phyloP scores from a whole-genome alignment of 1,139 yeast genomes.

The Wickerhamiella pararugosa region DNA sequence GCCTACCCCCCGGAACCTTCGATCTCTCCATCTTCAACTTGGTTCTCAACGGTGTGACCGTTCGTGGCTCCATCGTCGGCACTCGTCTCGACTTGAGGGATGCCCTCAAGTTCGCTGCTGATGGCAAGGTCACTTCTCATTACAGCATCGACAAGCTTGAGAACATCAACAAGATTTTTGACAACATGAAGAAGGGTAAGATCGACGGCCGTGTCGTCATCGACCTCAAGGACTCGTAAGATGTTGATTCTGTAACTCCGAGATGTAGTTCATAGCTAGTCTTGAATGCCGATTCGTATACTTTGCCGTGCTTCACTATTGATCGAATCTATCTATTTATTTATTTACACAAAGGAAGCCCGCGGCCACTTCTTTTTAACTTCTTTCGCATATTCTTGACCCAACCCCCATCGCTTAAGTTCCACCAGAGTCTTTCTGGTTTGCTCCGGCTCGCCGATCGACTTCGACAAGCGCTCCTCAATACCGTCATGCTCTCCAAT shows the following conservation, averaged over 20 bases:
- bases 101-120: constrained; percentile 55
- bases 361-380: constrained; percentile 10
- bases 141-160: constrained; percentile 36
- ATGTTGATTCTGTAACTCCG: too few relatives aligned
- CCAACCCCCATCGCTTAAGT: constrained; percentile 10
- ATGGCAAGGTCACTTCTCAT: constrained; percentile 55
- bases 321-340: too few relatives aligned
- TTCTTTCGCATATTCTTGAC: constrained; percentile 8
- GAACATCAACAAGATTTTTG: constrained; percentile 21
- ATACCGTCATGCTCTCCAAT: constrained; percentile 9
- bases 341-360: constrained; percentile 3
- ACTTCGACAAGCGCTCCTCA: constrained; percentile 9
- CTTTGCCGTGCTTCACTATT: too few relatives aligned
- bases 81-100: constrained; percentile 68
- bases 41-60: constrained; percentile 47
- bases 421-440: constrained; percentile 8
- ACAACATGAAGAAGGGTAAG: too few relatives aligned
- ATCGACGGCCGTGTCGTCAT: too few relatives aligned
- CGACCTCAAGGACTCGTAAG: too few relatives aligned
- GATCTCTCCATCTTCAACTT: constrained; percentile 41
- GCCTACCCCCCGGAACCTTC: constrained; percentile 37
- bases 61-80: constrained; percentile 67
- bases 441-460: background rate
- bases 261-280: too few relatives aligned
- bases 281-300: too few relatives aligned